A percentile compares a stretch with the other conserved stretches of the same genome.
Evolutionary conservation across 2,329 filamentous ascomycete genomes (phyloP).

Genomic region (Trichoderma asperellum): DNA sequence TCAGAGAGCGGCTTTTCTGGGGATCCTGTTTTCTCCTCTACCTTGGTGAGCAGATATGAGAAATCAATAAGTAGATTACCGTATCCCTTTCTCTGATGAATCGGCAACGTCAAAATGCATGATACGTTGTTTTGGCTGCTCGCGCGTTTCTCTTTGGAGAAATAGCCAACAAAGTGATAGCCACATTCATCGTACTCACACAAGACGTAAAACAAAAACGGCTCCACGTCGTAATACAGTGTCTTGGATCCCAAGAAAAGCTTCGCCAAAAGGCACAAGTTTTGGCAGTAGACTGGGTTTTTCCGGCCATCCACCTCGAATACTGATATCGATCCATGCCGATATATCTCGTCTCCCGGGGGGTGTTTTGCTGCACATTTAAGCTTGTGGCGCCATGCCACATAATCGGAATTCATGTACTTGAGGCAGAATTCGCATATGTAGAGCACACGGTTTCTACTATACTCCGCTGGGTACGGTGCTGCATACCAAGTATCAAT

Average conservation of each 20-base stretch:
- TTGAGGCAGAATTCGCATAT: constrained; percentile 99
- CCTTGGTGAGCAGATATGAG: constrained; percentile 91
- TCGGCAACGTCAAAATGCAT: constrained; percentile 93
- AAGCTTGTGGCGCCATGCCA: constrained; percentile 95
- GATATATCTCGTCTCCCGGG: constrained; percentile 96
- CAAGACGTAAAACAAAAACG: constrained; percentile 96
- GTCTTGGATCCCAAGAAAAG: constrained; percentile 98
- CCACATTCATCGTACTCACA: constrained; percentile 90
- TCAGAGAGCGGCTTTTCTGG: constrained; percentile 97
- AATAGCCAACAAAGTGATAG: constrained; percentile 98
- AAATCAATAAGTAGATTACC: constrained; percentile 97
- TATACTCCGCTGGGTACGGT: constrained; percentile 98
- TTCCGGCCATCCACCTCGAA: constrained; percentile 98
- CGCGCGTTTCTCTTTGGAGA: constrained; percentile 96
- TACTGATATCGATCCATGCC: constrained; percentile 86
- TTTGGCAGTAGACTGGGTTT: constrained; percentile 98
- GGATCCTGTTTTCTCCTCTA: constrained; percentile 91
- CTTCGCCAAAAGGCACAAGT: constrained; percentile 93
- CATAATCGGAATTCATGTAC: constrained; percentile 99
- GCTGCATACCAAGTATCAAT: constrained; percentile 99
- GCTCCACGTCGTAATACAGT: constrained; percentile 96
- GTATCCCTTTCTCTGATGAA: constrained; percentile 96
- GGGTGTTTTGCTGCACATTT: constrained; percentile 97
- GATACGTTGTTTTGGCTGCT: constrained; percentile 97
- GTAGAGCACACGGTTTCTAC: constrained; percentile 92